Evolutionary conservation across 139 green algal species (phyloP).

Genomic region (Eudorina sp.): DNA sequence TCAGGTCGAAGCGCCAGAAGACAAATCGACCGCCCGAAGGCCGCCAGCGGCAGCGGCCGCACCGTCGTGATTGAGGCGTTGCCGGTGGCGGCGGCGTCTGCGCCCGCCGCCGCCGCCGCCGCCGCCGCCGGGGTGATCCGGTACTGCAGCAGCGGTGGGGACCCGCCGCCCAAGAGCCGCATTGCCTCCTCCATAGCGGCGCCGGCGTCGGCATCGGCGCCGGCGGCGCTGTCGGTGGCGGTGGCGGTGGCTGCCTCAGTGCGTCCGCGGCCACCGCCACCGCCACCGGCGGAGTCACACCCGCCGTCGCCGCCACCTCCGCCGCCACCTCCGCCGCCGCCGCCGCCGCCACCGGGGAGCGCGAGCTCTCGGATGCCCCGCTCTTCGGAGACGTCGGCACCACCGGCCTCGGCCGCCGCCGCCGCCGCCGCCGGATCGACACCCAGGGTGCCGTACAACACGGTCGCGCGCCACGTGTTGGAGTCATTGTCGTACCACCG

Average conservation of each 20-base stretch:
- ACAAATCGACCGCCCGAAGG: neutral
- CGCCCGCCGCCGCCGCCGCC: neutral
- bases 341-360: neutral
- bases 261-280: no score
- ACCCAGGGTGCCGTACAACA: conserved; percentile 14
- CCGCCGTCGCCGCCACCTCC: neutral
- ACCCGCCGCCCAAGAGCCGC: neutral
- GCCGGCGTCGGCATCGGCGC: neutral
- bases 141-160: conserved; percentile 12
- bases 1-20: conserved; percentile 24
- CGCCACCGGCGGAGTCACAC: neutral
- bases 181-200: no score
- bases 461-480: neutral
- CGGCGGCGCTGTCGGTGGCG: neutral
- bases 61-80: neutral
- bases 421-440: neutral
- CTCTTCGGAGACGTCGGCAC: neutral
- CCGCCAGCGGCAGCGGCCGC: conserved; percentile 10
- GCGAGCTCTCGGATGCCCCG: neutral
- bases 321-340: neutral
- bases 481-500: neutral
- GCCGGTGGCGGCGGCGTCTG: neutral
- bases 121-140: neutral
- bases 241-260: no score
- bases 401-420: no score